Conservation (phyloP, 495 filamentous ascomycete genomes). For the Bacidia rubella region DNA sequence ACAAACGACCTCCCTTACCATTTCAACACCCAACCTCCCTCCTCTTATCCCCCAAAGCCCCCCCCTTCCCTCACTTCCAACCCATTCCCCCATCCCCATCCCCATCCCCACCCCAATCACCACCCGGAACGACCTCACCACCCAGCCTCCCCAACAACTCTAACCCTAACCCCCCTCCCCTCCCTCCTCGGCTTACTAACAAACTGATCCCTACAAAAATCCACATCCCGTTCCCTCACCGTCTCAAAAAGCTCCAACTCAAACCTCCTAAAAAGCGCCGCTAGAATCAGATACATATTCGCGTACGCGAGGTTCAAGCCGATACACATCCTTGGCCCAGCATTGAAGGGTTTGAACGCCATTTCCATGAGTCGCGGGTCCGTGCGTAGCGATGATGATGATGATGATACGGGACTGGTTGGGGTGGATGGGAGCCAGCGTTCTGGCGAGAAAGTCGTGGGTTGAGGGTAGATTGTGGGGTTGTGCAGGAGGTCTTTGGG, state of each 20-base stretch:
- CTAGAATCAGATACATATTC: conserved; percentile 10
- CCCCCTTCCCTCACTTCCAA: not conserved
- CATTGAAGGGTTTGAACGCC: conserved; percentile 9
- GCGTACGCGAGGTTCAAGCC: conserved; percentile 6
- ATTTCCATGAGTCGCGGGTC: conserved; percentile 3
- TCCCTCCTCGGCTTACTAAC: conserved; percentile 16
- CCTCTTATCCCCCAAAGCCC: not conserved
- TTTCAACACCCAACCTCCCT: not conserved
- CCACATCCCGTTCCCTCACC: conserved; percentile 7
- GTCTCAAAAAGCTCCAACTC: conserved; percentile 17
- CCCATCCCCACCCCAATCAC: too few species aligned
- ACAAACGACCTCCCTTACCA: not conserved
- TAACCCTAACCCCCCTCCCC: conserved; percentile 18
- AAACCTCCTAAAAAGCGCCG: conserved; percentile 1
- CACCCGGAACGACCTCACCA: not conserved
- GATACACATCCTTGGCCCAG: conserved; percentile 12
- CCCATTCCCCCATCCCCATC: not conserved
- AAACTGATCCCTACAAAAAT: conserved; percentile 15
- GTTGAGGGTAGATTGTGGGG: conserved; percentile 1
- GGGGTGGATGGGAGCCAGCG: conserved; percentile 2
- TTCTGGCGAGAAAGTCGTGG: not conserved
- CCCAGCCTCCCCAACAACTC: not conserved
- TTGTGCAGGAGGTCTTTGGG: conserved; percentile 10
- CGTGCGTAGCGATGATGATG: conserved; percentile 6
- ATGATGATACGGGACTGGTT: conserved; percentile 14